Conservation (phyloP, 2,329 filamentous ascomycete species). For the Thermothelomyces thermophilus region DNA sequence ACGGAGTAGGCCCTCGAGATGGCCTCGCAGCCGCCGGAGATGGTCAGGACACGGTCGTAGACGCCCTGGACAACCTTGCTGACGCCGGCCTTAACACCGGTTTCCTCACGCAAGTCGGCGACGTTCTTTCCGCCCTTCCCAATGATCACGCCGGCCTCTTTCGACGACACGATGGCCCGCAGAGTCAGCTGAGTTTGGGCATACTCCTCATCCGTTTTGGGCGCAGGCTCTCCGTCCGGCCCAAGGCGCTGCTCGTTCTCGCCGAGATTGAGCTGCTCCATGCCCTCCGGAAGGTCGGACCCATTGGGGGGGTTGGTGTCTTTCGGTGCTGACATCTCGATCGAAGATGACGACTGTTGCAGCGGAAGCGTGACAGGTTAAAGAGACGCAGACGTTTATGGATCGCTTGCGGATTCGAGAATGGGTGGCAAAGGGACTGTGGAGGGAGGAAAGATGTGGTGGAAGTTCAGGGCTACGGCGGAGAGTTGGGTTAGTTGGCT, state of each 20-base stretch:
- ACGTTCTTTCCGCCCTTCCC: constrained; percentile 99
- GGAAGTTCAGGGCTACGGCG: neutral
- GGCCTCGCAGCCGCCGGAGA: constrained; percentile 81
- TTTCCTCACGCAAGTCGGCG: constrained; percentile 92
- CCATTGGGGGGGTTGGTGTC: constrained; percentile 52
- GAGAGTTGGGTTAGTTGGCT: neutral
- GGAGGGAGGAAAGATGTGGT: neutral
- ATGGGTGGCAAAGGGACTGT: neutral
- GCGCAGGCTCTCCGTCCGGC: constrained; percentile 69
- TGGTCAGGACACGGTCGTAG: constrained; percentile 92
- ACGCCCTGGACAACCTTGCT: constrained; percentile 98
- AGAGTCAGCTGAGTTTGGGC: constrained; percentile 86
- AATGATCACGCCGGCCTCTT: constrained; percentile 98
- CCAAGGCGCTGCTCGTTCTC: constrained; percentile 56
- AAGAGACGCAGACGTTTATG: constrained; percentile 1
- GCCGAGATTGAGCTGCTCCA: constrained; percentile 61
- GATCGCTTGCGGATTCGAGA: neutral
- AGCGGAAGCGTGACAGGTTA: neutral
- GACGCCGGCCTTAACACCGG: constrained; percentile 93
- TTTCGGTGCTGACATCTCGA: constrained; percentile 55
- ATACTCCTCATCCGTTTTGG: constrained; percentile 96
- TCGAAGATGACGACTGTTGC: neutral
- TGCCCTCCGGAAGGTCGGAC: constrained; percentile 52
- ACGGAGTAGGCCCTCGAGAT: constrained; percentile 90
- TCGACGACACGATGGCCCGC: constrained; percentile 95